Evolutionary conservation across 1,284 basidiomycete species (phyloP), one percentile per base, ranked within the genome.

Genomic region (Grifola frondosa): DNA sequence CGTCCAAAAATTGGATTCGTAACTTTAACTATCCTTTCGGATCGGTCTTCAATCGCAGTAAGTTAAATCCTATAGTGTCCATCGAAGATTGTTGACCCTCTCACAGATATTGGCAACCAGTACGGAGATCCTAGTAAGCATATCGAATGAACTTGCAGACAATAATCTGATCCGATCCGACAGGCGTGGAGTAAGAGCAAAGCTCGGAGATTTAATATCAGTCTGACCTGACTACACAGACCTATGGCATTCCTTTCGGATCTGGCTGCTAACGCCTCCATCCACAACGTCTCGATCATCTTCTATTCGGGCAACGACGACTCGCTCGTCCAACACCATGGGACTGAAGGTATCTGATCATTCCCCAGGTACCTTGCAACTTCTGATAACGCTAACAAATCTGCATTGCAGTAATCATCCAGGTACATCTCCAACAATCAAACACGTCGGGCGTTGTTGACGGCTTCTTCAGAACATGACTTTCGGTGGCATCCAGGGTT

Each of bases 401-500:
- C n/a, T n/a, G n/a, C n/a, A n/a, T n/a, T n/a, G 5, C 51, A 83
- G 81, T 82, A 29, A 65, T 73, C 12, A 84, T 84, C 22, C 81
- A 83, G 60, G 78, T 79, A 53, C n/a, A 26, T 13, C 26, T 31
- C 45, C 37, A 28, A 19, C 8, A n/a, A 31, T 9, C 34, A 17
- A 16, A 26, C 33, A 30, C 41, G 37, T 23, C 47, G 13, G 15
- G 12, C 21, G 21, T n/a, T 25, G 16, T 24, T 16, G 9, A 12
- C 29, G 5, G 11, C 16, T 15, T 23, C 44, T 47, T 45, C 49
- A 63, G 59, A 65, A 65, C 44, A 65, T 58, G 34, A 64, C 62
- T 20, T 64, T 85, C 49, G 81, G 83, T 26, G 81, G 80, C 10
- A 77, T 78, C 32, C 81, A 78, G 59, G 84, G 83, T 6, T 86